Evolutionary conservation across 495 filamentous ascomycete genomes (phyloP).

Genomic region (Podospora fimiseda): DNA sequence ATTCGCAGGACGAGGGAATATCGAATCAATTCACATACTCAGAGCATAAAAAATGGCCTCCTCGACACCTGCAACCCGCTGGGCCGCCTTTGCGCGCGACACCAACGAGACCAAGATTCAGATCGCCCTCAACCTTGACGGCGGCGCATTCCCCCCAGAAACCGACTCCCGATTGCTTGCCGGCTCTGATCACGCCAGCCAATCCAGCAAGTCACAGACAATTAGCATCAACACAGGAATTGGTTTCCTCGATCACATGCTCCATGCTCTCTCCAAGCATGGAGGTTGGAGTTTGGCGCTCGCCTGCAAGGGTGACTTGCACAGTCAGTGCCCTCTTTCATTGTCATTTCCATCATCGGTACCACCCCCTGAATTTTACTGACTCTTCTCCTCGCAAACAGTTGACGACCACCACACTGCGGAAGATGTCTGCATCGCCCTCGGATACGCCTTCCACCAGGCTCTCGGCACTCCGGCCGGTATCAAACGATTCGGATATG

Average conservation of each 20-base stretch:
- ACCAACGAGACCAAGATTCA: slow-evolving; percentile 98
- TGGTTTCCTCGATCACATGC: slow-evolving; percentile 98
- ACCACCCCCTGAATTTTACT: neutral
- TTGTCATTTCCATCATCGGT: slow-evolving; percentile 1
- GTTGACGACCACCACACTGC: slow-evolving; percentile 99
- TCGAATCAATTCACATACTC: neutral
- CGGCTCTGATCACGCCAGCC: slow-evolving; percentile 64
- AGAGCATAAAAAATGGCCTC: slow-evolving; percentile 30
- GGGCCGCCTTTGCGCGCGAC: slow-evolving; percentile 68
- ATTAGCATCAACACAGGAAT: slow-evolving; percentile 90
- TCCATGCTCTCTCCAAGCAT: slow-evolving; percentile 94
- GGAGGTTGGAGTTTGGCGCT: slow-evolving; percentile 84
- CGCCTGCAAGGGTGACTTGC: slow-evolving; percentile 76
- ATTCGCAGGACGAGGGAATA: neutral
- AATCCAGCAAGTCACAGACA: slow-evolving; percentile 70
- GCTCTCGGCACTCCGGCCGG: slow-evolving; percentile 72
- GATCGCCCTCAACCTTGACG: slow-evolving; percentile 85
- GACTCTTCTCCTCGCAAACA: slow-evolving; percentile 25
- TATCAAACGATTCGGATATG: slow-evolving; percentile 81
- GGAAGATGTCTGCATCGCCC: slow-evolving; percentile 89
- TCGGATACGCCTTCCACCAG: slow-evolving; percentile 74
- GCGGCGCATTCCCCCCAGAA: slow-evolving; percentile 67
- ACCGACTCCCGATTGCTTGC: slow-evolving; percentile 37
- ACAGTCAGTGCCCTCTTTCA: slow-evolving; percentile 66
- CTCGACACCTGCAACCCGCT: slow-evolving; percentile 44